A percentile compares a stretch with the other conserved stretches of the same genome.
phyloP scores from a whole-genome alignment of 2,329 filamentous ascomycete species.

The Aspergillus sp. region DNA sequence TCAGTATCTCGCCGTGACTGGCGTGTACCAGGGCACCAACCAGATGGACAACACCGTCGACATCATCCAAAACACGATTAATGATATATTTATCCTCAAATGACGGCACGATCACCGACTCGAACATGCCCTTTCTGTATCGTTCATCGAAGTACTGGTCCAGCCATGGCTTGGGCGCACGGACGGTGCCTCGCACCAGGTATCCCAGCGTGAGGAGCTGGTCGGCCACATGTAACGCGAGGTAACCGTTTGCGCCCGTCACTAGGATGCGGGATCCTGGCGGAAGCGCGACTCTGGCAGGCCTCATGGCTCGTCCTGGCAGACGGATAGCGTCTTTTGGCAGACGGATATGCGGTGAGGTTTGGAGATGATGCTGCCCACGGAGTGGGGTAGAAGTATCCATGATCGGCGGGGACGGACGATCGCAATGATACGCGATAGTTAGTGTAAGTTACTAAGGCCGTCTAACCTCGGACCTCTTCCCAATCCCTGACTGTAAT shows the following conservation, averaged over 20 bases:
- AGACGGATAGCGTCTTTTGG: too few relatives aligned
- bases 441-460: too few relatives aligned
- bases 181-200: constrained; percentile 46
- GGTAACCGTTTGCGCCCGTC: constrained; percentile 47
- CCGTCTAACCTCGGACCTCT: neutral
- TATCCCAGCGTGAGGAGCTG: constrained; percentile 43
- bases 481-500: too few relatives aligned
- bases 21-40: constrained; percentile 4
- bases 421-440: too few relatives aligned
- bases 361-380: too few relatives aligned
- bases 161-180: constrained; percentile 36
- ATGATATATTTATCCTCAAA: constrained; percentile 38
- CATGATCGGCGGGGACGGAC: neutral
- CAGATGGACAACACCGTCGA: constrained; percentile 24
- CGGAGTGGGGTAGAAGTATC: neutral
- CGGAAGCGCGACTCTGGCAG: neutral
- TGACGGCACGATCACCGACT: constrained; percentile 39
- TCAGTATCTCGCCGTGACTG: neutral
- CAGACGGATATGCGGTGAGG: too few relatives aligned
- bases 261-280: constrained; percentile 40
- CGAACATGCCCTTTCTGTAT: constrained; percentile 30
- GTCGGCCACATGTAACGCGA: constrained; percentile 43
- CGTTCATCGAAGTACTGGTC: constrained; percentile 30
- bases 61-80: constrained; percentile 39
- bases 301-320: too few relatives aligned